These are phyloP conservation scores for Colletotrichum phormii DNA, from an alignment of 2,329 filamentous ascomycete species.

Conservation along the genomic window DNA sequence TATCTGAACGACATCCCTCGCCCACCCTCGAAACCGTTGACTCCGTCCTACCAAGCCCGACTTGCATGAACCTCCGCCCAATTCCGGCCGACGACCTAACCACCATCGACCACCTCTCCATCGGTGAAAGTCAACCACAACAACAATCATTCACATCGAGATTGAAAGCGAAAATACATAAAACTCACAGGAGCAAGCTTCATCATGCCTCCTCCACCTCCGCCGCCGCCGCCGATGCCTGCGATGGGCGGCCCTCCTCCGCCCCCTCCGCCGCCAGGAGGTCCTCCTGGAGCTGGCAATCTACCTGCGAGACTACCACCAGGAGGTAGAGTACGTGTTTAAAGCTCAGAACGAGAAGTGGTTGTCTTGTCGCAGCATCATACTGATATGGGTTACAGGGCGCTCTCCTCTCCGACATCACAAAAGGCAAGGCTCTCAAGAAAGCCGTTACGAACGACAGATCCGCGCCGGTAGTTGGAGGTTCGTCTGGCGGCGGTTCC, in stretches of 20 bases:
- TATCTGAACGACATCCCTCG: slow-evolving; percentile 26
- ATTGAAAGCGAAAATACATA: background rate
- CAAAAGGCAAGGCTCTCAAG: slow-evolving; percentile 82
- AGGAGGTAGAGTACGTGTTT: slow-evolving; percentile 69
- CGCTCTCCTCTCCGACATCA: slow-evolving; percentile 88
- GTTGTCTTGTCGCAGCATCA: background rate
- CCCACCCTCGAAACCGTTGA: background rate
- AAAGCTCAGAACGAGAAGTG: background rate
- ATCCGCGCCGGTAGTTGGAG: slow-evolving; percentile 80
- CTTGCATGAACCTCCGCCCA: slow-evolving; percentile 1
- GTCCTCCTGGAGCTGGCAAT: slow-evolving; percentile 51
- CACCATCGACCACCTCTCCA: slow-evolving; percentile 23
- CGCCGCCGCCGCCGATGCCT: slow-evolving; percentile 74
- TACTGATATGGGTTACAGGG: slow-evolving; percentile 64
- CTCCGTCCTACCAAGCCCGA: background rate
- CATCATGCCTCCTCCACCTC: slow-evolving; percentile 69
- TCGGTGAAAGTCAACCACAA: background rate
- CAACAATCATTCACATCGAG: background rate
- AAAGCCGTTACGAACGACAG: slow-evolving; percentile 93
- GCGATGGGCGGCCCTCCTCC: slow-evolving; percentile 71
- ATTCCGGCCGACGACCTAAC: slow-evolving; percentile 34
- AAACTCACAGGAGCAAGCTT: background rate
- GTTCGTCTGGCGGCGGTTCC: slow-evolving; percentile 57
- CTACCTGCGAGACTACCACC: slow-evolving; percentile 69
- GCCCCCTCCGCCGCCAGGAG: slow-evolving; percentile 68